phyloP scores from a whole-genome alignment of 208 protist species.

The Borovskyia barvae region DNA sequence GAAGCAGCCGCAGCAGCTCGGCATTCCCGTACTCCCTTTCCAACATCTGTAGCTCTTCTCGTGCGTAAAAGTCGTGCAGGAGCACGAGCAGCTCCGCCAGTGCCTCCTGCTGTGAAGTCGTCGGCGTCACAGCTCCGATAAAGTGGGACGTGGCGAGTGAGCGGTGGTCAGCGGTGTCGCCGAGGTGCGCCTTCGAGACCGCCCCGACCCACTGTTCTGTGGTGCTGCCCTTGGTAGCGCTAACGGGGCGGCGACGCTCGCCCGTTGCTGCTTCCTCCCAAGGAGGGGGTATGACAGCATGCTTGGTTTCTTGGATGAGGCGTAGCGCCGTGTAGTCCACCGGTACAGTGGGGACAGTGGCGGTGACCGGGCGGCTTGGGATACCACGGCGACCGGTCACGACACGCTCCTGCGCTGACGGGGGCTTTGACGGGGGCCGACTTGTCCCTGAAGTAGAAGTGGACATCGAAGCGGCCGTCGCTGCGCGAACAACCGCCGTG shows the following conservation, averaged over 20 bases:
- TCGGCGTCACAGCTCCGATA: slow-evolving; percentile 5
- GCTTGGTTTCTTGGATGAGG: slow-evolving; percentile 33
- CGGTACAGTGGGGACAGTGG: not conserved
- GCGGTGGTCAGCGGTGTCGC: not conserved
- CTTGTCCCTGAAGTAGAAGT: too few relatives aligned
- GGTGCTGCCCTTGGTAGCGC: too few relatives aligned
- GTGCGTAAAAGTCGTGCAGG: slow-evolving; percentile 38
- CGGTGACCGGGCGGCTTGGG: slow-evolving; percentile 1
- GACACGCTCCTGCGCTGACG: not conserved
- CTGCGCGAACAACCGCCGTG: slow-evolving; percentile 1
- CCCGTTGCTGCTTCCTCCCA: slow-evolving; percentile 35
- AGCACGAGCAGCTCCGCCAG: slow-evolving; percentile 26
- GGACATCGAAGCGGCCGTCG: not conserved
- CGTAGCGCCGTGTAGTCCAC: slow-evolving; percentile 10
- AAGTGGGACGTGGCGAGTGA: slow-evolving; percentile 5
- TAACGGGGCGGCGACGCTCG: too few relatives aligned
- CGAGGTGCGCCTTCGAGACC: too few relatives aligned
- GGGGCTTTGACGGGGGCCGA: too few relatives aligned
- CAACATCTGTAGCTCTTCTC: slow-evolving; percentile 50
- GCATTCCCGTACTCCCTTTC: slow-evolving; percentile 48
- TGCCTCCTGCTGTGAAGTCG: slow-evolving; percentile 21
- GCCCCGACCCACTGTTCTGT: not conserved
- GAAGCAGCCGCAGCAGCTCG: slow-evolving; percentile 33
- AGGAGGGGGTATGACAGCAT: slow-evolving; percentile 50
- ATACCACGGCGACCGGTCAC: not conserved